Base-by-base conservation (phyloP, 768 basidiomycete genomes). In the Astraeus odoratus region DNA sequence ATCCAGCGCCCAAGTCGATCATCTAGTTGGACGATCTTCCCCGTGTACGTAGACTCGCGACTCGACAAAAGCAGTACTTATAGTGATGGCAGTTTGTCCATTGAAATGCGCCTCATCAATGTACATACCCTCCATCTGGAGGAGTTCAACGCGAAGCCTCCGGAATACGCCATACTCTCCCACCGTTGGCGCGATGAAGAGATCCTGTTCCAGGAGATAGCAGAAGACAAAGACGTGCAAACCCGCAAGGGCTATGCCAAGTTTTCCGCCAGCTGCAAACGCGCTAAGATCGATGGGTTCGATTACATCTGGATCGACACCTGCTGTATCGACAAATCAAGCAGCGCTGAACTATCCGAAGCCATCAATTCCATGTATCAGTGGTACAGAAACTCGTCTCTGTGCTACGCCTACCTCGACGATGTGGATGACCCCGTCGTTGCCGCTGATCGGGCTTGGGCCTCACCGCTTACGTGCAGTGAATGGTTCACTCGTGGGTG, bases 311-410 rank as follows among this genome's bases (percentile, higher is more conserved):
- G 63, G 64, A 22, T 62, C 41, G 58, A 67, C n/a, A 66, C 64
- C 0, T 64, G 56, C 23, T 66, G 66, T 37, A 64, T 67, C 42
- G 44, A 65, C 41, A 59, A 46, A 49, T 31, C 24, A 30, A 64
- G 50, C 42, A 58, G 46, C 42, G 45, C 57, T 1, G 65, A 65
- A 29, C 55, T 67, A 15, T 22, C 30, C 22, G 55, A 65, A 33
- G 54, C 65, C 16, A 61, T 65, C 44, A 59, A 61, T 26, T 46
- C 59, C 13, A 65, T 67, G 61, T 67, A 57, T 51, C 49, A n/a
- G 30, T 66, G 66, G 66, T 67, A 66, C 46, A 39, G 40, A 1
- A 38, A 53, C 12, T 53, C 64, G 4, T 18, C 51, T 1, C 38
- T 57, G 29, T 66, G 64, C 46, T 57, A 60, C 9, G 58, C 47